These are phyloP conservation scores for Candida ulmi DNA, from an alignment of 805 yeast genomes.

Conservation along the genomic window DNA sequence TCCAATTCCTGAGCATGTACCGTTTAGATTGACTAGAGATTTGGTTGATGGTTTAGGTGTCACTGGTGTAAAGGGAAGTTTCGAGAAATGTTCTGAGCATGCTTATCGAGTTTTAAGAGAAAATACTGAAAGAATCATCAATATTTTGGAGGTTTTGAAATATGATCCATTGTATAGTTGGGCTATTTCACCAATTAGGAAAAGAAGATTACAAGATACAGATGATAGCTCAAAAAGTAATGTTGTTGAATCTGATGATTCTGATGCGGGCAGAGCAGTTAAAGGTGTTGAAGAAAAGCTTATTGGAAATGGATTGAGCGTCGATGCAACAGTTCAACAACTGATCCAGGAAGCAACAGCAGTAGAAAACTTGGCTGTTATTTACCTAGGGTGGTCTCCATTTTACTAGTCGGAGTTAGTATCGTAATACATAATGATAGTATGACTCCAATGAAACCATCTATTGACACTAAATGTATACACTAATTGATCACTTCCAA, in stretches of 20 bases:
- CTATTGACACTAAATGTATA: no score
- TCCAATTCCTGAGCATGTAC: constrained; percentile 89
- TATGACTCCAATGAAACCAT: no score
- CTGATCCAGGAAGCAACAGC: constrained; percentile 73
- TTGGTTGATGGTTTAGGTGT: constrained; percentile 90
- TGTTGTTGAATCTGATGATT: constrained; percentile 16
- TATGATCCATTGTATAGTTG: constrained; percentile 94
- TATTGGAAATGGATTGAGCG: constrained; percentile 58
- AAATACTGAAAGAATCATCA: constrained; percentile 64
- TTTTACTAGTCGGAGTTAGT: constrained; percentile 37
- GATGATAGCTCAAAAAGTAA: constrained; percentile 4
- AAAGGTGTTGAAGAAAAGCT: constrained; percentile 67
- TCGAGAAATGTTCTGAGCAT: constrained; percentile 65
- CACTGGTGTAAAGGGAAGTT: constrained; percentile 77
- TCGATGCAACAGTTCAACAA: constrained; percentile 81
- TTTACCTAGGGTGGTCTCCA: constrained; percentile 85
- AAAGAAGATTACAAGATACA: constrained; percentile 44
- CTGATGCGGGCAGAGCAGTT: constrained; percentile 77
- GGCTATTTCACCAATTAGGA: constrained; percentile 75
- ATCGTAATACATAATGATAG: no score
- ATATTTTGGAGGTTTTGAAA: constrained; percentile 77
- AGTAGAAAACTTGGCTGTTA: constrained; percentile 58
- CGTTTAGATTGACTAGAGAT: constrained; percentile 87
- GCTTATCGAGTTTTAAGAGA: constrained; percentile 61
- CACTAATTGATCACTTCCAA: no score